Evolutionary conservation across 176 grass and related monocot species (phyloP), one percentile per base, ranked within the genome.

Genomic region (Phragmites australis): DNA sequence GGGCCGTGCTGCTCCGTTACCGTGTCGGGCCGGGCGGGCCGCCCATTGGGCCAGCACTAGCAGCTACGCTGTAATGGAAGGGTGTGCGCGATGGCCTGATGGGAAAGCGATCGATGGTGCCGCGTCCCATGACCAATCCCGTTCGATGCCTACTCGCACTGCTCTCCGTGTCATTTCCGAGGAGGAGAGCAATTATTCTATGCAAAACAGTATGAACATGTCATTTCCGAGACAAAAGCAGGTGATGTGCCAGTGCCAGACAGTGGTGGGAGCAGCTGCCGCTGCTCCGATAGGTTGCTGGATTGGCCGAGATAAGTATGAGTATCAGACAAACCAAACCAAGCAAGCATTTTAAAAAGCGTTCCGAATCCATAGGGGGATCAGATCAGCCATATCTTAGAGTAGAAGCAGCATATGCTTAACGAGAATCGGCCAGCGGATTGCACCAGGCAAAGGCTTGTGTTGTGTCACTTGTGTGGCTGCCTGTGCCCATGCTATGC

Each of bases 161-260:
- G 75, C 78, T 79, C 81, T 59, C 64, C 74, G 50, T 90, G 90
- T 92, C 93, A 95, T 92, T 90, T 95, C 87, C 93, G 47, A 95
- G 85, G 84, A 91, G 82, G 73, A 48, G 18, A 21, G 27, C 75
- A 84, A 90, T 96, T 96, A 88, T 94, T 92, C 82, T 83, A 79
- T 74, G 87, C 73, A 87, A 6, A 90, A 81, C 83, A 89, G 89
- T 75, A 84, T 65, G 50, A 76, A 26, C 82, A 78, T 92, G 85
- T 88, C 90, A 90, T 96, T 96, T 88, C 93, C 93, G 39, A 96
- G 89, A 90, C 90, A 90, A 86, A 88, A 81, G 82, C 87, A 86
- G 82, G 85, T 81, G 87, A 77, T 90, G 86, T 82, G 61, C 70
- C 81, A 78, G 84, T 45, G 73, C 83, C 72, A 43, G 14, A 13